Evolutionary conservation across 2,329 filamentous ascomycete genomes (phyloP).

Genomic region (Fusarium sp.): DNA sequence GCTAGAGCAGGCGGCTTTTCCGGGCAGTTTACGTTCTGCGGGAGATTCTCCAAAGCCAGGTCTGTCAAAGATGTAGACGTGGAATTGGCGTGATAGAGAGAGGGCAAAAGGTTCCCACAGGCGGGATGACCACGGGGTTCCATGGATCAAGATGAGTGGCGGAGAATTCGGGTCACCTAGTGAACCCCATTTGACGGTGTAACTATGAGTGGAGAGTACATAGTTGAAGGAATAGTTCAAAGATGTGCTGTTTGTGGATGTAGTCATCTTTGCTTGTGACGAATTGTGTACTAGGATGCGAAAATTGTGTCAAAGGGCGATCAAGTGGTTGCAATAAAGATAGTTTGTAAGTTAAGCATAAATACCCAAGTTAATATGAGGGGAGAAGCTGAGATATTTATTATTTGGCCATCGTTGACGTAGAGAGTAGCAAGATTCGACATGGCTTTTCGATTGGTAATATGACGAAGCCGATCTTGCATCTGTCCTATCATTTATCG

Average conservation of each 20-base stretch:
- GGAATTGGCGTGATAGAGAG: slow-evolving; percentile 49
- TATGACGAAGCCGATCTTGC: not conserved
- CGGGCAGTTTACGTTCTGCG: slow-evolving; percentile 31
- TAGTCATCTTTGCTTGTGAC: slow-evolving; percentile 6
- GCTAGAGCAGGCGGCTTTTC: not conserved
- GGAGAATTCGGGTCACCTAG: slow-evolving; percentile 46
- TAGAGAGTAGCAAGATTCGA: not conserved
- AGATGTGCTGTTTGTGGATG: slow-evolving; percentile 4
- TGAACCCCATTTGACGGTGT: slow-evolving; percentile 48
- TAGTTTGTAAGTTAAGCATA: not conserved
- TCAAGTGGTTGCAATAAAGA: not conserved
- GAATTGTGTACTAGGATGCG: not conserved
- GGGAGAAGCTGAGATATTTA: not conserved
- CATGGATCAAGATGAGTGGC: slow-evolving; percentile 58
- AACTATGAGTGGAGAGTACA: slow-evolving; percentile 42
- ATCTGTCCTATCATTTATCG: not conserved
- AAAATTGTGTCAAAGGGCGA: not conserved
- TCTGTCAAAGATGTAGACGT: slow-evolving; percentile 58
- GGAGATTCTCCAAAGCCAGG: slow-evolving; percentile 57
- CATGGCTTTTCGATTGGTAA: not conserved
- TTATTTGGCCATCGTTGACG: not conserved
- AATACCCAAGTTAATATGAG: not conserved
- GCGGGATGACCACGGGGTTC: slow-evolving; percentile 59
- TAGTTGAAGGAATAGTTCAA: slow-evolving; percentile 47
- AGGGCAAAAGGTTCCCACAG: slow-evolving; percentile 53